Base-by-base conservation (phyloP, 2,329 filamentous ascomycete species). In the Coniochaeta sp. region DNA sequence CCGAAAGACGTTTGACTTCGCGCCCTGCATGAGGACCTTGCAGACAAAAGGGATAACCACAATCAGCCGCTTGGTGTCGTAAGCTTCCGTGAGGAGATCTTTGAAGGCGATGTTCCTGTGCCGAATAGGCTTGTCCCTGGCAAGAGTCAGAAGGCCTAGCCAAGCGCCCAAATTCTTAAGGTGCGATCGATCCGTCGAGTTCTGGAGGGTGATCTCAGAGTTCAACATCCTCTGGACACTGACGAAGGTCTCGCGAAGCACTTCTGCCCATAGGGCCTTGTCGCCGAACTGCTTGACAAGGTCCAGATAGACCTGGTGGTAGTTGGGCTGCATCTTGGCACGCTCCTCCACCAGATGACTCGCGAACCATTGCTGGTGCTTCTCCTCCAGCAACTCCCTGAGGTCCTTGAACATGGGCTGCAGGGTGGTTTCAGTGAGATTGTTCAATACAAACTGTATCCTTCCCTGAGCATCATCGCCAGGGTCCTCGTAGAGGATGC, bases 61-160 rank as follows among this genome's bases (percentile, higher is more conserved):
- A 33, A 96, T 81, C 27, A 99, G 78, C 48, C 94, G 84, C 67
- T 97, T 91, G 2, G 89, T 94, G 61, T 97, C 91, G 58, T 92
- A 91, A 1, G 89, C 94, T 69, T 99, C 94, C 42, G 96, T 85
- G 4, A 99, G 79, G 6, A 99, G 77, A 62, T 97, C 90, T 68
- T 95, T 95, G 78, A 99, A 97, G 2, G 92, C 95, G 55, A 99
- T 91, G 64, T 97, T 96, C 63, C 87, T 91, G 67, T 96, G 91
- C 63, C 92, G 91, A 71, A 99, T 95, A 0, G 94, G 94, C 64
- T 92, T 92, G 65, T 99, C 88, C 50, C 92, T 86, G 24, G 94
- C 94, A 51, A 99, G 82, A 1, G 94, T 99, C 60, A 99, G 69
- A 16, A 92, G 88, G 10, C 94, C 94, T 35, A 99, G 82, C 95